These are phyloP conservation scores for Myriosclerotinia duriaeana DNA, from an alignment of 2,329 filamentous ascomycete species.

Conservation along the genomic window DNA sequence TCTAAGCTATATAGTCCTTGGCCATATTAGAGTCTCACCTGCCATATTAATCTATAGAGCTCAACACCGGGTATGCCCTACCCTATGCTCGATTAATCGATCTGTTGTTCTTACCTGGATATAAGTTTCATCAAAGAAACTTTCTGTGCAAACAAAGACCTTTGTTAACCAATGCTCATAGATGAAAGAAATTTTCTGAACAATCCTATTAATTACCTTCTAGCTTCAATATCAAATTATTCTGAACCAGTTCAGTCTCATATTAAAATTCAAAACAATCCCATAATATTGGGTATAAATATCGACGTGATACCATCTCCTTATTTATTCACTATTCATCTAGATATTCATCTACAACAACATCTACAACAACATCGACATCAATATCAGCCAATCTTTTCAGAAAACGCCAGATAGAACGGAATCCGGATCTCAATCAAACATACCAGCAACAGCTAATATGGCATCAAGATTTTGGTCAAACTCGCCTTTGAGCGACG, in stretches of 20 bases:
- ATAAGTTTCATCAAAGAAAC: background rate
- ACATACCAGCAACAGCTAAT: background rate
- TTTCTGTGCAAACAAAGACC: background rate
- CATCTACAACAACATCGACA: background rate
- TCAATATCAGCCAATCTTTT: background rate
- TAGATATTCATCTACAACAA: background rate
- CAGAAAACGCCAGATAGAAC: background rate
- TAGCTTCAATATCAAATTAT: background rate
- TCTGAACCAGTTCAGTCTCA: background rate
- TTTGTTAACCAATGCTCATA: rapidly evolving
- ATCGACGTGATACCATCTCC: background rate
- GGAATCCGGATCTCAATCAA: background rate
- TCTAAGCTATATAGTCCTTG: too few relatives aligned
- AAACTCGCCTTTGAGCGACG: background rate
- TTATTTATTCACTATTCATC: background rate
- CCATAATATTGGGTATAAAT: background rate
- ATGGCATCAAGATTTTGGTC: constrained; percentile 8
- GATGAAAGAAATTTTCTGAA: background rate
- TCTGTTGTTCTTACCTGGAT: background rate
- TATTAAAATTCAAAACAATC: background rate
- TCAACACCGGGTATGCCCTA: background rate
- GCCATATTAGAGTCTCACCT: too few relatives aligned
- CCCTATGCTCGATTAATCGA: background rate
- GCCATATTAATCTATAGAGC: too few relatives aligned
- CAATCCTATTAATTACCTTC: background rate